Evolutionary conservation across 176 grass and related monocot species (phyloP), one percentile per base, ranked within the genome.

Genomic region (Musa acuminata): DNA sequence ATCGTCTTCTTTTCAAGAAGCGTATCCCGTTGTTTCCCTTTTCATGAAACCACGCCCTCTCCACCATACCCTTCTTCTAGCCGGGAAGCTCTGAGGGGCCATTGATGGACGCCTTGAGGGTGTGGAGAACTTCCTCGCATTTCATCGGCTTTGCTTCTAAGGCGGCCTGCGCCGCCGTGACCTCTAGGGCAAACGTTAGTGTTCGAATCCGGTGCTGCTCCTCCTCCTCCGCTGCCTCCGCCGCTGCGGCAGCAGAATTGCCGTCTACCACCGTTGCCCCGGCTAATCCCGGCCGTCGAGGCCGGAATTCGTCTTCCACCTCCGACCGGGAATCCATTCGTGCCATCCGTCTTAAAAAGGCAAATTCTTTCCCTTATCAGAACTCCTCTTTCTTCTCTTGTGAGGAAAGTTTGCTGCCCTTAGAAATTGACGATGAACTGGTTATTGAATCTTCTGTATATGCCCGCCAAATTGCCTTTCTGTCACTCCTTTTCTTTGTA

Each of bases 311-410:
- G 59, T 77, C 84, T 20, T 82, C 88, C 68, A 94, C 95, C 50
- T 99, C 91, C 70, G 95, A 99, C 79, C 84, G 95, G 49, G 91
- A 99, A 29, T 99, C 91, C 64, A 87, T 99, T 79, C 95, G 91
- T 51, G 84, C 95, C 82, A 89, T 94, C 62, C 91, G 91, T 78
- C 88, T 99, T 17, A 94, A 91, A 79, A 99, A 91, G 86, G 90
- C 13, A 66, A 9, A 67, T 71, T 76, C 62, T 21, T 63, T 64
- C 25, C 21, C 58, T 52, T 57, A 11, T 71, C 29, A 2, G 7
- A 27, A 5, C 52, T 17, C 3, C 53, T 74, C 1, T 55, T 55
- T 25, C 52, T 74, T 13, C 10, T 53, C 13, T 16, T 29, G 13
- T 51, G 22, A 27, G 9, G 10, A 13, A 11, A 11, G 21, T 11